Percentiles rank a stretch among this genome's conserved stretches.
These are phyloP conservation scores for Tieghemostelium lacteum DNA, from an alignment of 78 protist species.

Conservation along the genomic window DNA sequence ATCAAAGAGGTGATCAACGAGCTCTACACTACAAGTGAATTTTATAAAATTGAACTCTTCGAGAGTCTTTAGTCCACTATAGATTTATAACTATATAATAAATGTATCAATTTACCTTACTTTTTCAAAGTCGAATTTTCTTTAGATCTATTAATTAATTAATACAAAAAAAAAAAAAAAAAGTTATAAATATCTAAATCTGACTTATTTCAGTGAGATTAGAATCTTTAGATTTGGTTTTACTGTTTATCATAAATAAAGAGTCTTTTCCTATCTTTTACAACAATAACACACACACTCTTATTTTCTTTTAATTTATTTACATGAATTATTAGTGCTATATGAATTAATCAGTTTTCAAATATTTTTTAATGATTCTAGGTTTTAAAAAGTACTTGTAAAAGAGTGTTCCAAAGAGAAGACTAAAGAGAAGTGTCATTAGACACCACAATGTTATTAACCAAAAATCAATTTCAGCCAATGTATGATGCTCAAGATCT, in stretches of 20 bases:
- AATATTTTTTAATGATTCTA: slow-evolving; percentile 45
- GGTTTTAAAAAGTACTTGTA: slow-evolving; percentile 42
- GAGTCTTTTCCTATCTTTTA: not conserved
- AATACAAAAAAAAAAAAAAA: too few species aligned
- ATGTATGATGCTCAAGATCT: not conserved
- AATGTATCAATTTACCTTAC: too few species aligned
- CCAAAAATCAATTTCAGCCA: not conserved
- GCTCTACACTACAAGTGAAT: too few species aligned
- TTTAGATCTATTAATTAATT: too few species aligned
- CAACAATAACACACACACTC: too few species aligned
- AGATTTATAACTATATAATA: too few species aligned
- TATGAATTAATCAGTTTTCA: slow-evolving; percentile 43
- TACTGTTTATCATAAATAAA: not conserved
- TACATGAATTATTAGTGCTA: too few species aligned
- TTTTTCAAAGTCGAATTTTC: too few species aligned
- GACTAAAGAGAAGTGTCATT: not conserved
- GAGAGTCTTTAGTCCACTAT: too few species aligned
- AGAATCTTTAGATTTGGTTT: not conserved
- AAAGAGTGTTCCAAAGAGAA: not conserved
- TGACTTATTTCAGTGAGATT: not conserved
- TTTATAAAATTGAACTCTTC: too few species aligned
- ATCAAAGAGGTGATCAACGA: too few species aligned
- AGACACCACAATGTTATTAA: not conserved
- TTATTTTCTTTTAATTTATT: too few species aligned
- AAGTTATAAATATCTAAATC: not conserved